A percentile compares a stretch with the other conserved stretches of the same genome.
phyloP scores from a whole-genome alignment of 495 filamentous ascomycete species.

The Astrothelium subdiscretum region DNA sequence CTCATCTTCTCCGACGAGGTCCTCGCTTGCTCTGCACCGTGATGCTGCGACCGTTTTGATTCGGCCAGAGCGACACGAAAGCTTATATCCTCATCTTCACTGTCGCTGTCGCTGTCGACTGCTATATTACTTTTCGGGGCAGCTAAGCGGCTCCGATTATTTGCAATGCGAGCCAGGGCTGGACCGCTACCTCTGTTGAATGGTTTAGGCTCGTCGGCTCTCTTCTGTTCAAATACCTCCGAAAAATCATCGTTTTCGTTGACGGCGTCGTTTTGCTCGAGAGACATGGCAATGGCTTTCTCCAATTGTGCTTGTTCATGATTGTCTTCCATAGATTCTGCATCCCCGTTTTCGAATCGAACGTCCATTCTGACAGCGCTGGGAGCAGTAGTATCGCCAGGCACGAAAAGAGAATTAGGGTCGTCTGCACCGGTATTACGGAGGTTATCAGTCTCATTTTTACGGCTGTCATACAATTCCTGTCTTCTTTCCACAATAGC shows the following conservation, averaged over 20 bases:
- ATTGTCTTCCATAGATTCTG: conserved; percentile 31
- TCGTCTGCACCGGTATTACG: conserved; percentile 14
- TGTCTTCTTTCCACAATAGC: conserved; percentile 35
- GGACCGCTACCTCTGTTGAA: conserved; percentile 40
- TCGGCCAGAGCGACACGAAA: conserved; percentile 47
- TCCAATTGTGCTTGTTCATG: conserved; percentile 65
- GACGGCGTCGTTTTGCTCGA: conserved; percentile 35
- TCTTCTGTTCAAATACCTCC: conserved; percentile 38
- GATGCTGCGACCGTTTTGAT: conserved; percentile 29
- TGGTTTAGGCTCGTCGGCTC: conserved; percentile 41
- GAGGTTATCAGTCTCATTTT: conserved; percentile 9
- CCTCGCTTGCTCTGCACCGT: not conserved
- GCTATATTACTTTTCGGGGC: conserved; percentile 27
- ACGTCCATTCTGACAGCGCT: conserved; percentile 20
- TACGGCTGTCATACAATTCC: conserved; percentile 29
- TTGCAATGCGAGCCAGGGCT: conserved; percentile 51
- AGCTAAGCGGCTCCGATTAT: conserved; percentile 46
- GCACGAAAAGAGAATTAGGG: conserved; percentile 56
- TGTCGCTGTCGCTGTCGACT: conserved; percentile 33
- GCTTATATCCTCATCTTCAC: conserved; percentile 53
- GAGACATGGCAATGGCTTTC: conserved; percentile 72
- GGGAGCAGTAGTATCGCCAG: conserved; percentile 26
- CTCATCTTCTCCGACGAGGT: not conserved
- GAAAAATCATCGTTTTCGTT: conserved; percentile 35
- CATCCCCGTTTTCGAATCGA: conserved; percentile 27